Evolutionary conservation across 2,329 filamentous ascomycete genomes (phyloP).

Genomic region (Aspergillus pseudoglaucus): DNA sequence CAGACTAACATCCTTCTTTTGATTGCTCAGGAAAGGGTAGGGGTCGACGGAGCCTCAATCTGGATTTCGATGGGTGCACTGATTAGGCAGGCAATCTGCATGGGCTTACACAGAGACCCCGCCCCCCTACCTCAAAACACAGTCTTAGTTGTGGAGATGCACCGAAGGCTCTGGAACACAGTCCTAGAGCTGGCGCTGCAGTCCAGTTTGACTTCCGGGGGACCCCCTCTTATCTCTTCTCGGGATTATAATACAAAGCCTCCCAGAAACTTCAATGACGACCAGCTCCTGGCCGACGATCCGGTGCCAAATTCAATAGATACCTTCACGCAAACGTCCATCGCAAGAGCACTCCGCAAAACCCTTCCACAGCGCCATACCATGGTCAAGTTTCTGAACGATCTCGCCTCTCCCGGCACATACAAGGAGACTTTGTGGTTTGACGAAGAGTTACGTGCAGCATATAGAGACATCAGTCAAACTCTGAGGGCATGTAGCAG

Average conservation of each 20-base stretch:
- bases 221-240: conserved; percentile 27
- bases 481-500: conserved; percentile 13
- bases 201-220: conserved; percentile 30
- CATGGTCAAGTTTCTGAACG: conserved; percentile 25
- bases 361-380: conserved; percentile 32
- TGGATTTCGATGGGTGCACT: conserved; percentile 35
- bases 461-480: conserved; percentile 38
- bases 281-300: conserved; percentile 26
- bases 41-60: conserved; percentile 28
- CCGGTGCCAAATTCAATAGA: conserved; percentile 21
- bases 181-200: conserved; percentile 33
- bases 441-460: conserved; percentile 40
- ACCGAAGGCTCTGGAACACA: conserved; percentile 25
- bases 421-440: conserved; percentile 19
- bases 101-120: conserved; percentile 39
- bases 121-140: conserved; percentile 19
- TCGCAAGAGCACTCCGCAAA: conserved; percentile 30
- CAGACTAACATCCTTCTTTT: conserved; percentile 40
- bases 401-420: conserved; percentile 10
- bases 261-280: conserved; percentile 37
- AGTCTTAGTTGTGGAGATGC: conserved; percentile 19
- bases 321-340: conserved; percentile 29
- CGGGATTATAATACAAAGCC: conserved; percentile 32
- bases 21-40: conserved; percentile 29
- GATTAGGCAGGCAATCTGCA: conserved; percentile 32